Base-by-base conservation (phyloP, 2,329 filamentous ascomycete species). In the Beauveria brongniartii region DNA sequence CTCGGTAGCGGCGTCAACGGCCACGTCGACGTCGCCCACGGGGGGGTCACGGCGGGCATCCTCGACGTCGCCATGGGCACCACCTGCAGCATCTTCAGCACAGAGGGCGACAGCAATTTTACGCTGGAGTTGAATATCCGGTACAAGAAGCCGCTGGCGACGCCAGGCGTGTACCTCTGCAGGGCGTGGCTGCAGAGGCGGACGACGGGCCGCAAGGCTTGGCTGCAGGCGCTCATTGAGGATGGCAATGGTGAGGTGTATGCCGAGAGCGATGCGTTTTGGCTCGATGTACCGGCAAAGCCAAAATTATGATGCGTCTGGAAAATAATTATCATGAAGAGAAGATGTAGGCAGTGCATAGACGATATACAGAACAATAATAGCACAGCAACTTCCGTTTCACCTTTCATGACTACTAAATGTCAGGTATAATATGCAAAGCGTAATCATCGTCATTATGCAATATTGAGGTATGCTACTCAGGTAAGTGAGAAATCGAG, bases 61-160 rank as follows among this genome's bases (percentile, higher is more conserved):
- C 59, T 67, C 8, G 67, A 68, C 51, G 66, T 66, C 20, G 62
- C 62, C 26, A 63, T 65, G 59, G 67, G 65, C 40, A 18, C 37
- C 6, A 34, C 62, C 20, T 64, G 62, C 34, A 53, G 53, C 22
- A 62, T 66, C 18, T 55, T 62, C 16, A 48, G 55, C 10, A 57
- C 65, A 0, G 37, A 55, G 16, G 61, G 61, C n/a, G 63, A 64
- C 48, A 63, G 64, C 46, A 62, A 62, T 1, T 65, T 64, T 20
- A 68, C 67, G 2, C 62, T 64, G 22, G 64, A 61, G 26, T 60
- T 68, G 2, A 56, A 63, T 6, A 24, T 68, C 12, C 54, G 65
- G 10, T 68, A 66, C 59, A 63, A 61, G 55, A 64, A 48, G 28
- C 62, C 64, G 16, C 52, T 65, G 47, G 30, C 30, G 18, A 63